Percentiles rank a stretch among this genome's conserved stretches.
phyloP scores from a whole-genome alignment of 129 eudicot species.

The Pseudognaphalium luteoalbum region DNA sequence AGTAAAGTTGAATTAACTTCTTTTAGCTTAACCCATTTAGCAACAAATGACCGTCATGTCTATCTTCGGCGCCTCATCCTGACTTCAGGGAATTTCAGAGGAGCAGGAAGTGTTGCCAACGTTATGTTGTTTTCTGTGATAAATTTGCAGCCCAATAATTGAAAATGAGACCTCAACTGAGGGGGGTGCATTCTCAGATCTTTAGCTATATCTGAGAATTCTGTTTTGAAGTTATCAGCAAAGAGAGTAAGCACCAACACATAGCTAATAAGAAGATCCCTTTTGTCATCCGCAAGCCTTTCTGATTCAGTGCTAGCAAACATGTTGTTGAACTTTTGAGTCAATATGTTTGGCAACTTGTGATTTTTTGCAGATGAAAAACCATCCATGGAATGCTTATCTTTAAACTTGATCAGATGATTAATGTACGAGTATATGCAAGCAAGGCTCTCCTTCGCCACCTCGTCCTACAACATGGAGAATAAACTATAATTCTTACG shows the following conservation, averaged over 20 bases:
- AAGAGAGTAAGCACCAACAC: conserved; percentile 67
- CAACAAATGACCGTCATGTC: conserved; percentile 6
- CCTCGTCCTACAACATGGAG: conserved; percentile 53
- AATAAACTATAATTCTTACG: neutral
- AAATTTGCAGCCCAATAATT: conserved; percentile 61
- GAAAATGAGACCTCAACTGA: conserved; percentile 41
- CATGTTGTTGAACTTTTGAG: conserved; percentile 51
- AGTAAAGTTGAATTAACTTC: neutral
- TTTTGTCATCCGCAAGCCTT: conserved; percentile 53
- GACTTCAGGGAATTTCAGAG: conserved; percentile 41
- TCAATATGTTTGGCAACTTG: conserved; percentile 53
- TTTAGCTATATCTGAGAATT: conserved; percentile 63
- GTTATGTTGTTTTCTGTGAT: conserved; percentile 25
- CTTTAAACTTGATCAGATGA: conserved; percentile 75
- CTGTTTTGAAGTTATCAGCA: conserved; percentile 59
- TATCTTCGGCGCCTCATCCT: conserved; percentile 53
- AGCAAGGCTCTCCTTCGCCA: conserved; percentile 44
- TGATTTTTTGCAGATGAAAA: conserved; percentile 50
- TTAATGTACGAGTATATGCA: conserved; percentile 65
- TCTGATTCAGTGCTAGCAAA: conserved; percentile 43
- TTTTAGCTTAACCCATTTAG: neutral
- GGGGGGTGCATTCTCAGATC: conserved; percentile 51
- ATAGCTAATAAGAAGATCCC: conserved; percentile 52
- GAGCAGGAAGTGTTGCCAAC: conserved; percentile 66
- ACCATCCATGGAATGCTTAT: conserved; percentile 55